Evolutionary conservation across 495 filamentous ascomycete genomes (phyloP), one percentile per base, ranked within the genome.

Genomic region (Beverwykella pulmonaria): DNA sequence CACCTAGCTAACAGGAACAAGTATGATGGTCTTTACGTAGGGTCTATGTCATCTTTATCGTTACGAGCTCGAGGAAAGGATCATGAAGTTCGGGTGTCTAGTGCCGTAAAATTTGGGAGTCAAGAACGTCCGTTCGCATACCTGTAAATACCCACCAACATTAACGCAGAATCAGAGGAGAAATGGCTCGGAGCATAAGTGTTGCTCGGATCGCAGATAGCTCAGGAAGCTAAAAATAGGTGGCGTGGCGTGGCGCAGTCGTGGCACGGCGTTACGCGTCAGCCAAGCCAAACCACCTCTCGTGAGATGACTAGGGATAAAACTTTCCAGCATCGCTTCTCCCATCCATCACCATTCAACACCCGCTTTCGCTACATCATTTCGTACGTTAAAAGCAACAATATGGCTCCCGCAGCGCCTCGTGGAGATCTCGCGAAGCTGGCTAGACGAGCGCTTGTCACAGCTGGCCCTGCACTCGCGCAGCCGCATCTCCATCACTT

Each of bases 381-480:
- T n/a, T 14, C 2, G 39, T 20, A 36, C 49, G 5, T 55, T 7
- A n/a, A 12, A 6, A 36, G 26, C 30, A 55, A n/a, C 49, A 53
- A 23, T 19, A 63, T 63, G 60, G 49, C 60, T 8, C 52, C 60
- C 17, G 49, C 54, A 23, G 23, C 17, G 23, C 52, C 52, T 60
- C 41, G 57, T 25, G 32, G 52, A 41, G 50, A 30, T 29, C 26
- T 63, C 53, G 65, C 44, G 19, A 59, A 63, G 25, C 57, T 73
- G 10, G 66, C 70, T 46, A 57, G 59, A 36, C 63, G 67, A 17
- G 62, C 67, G 12, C 53, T 68, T 34, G 57, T 70, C n/a, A 57
- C 53, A 17, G 58, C 53, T 30, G 67, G 70, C 61, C 52, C 66
- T 17, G 62, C 55, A 1, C 65, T 75, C 22, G 59, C 63, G 1